A percentile compares a stretch with the other conserved stretches of the same genome.
phyloP scores from a whole-genome alignment of 805 yeast genomes.

The Diddensiella santjacobensis region DNA sequence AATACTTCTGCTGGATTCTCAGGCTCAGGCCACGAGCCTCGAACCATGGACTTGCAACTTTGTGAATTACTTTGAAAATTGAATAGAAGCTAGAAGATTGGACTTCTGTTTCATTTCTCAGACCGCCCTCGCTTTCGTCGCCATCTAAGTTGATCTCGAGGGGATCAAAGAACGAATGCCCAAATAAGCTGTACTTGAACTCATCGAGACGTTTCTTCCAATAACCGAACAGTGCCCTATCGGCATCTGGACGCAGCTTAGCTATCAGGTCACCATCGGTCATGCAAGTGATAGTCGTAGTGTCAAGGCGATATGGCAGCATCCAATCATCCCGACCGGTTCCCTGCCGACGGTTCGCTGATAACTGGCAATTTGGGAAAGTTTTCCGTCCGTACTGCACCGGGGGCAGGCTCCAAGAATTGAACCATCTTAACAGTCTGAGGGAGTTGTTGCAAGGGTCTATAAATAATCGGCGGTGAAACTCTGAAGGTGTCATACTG shows the following conservation, averaged over 20 bases:
- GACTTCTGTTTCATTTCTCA: not conserved
- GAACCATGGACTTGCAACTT: not conserved
- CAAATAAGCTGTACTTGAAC: not conserved
- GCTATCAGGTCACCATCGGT: not conserved
- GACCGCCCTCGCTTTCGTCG: not conserved
- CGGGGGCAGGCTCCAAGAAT: not conserved
- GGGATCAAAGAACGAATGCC: not conserved
- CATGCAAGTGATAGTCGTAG: not conserved
- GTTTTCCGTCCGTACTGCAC: not conserved
- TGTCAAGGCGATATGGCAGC: not conserved
- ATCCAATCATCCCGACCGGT: not conserved
- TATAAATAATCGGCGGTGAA: not conserved
- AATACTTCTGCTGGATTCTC: not conserved
- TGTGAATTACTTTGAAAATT: not conserved
- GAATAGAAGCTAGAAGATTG: not conserved
- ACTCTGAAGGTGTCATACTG: not conserved
- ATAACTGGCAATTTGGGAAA: not conserved
- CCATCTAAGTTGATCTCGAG: not conserved
- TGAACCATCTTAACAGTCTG: not conserved
- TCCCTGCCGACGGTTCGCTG: not conserved
- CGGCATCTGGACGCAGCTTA: not conserved
- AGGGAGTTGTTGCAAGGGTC: not conserved
- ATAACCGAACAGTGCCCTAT: not conserved
- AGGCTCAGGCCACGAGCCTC: not conserved
- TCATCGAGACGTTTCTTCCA: not conserved